Evolutionary conservation across 2,329 filamentous ascomycete genomes (phyloP), one percentile per base, ranked within the genome.

Genomic region (Ceratocystis huliohia): DNA sequence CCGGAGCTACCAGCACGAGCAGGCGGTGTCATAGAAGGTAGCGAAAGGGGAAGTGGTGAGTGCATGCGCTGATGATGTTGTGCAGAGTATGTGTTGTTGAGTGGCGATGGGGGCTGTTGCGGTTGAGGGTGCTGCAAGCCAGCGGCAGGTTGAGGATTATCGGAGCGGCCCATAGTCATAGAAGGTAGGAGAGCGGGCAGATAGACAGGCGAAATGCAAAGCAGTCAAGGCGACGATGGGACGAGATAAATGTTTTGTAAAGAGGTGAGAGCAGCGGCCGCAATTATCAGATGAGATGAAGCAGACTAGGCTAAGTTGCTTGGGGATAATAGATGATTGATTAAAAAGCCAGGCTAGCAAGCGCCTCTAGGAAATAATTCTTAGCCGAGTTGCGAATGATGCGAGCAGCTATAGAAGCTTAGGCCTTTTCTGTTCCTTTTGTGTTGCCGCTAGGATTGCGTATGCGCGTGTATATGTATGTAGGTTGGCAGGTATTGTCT

Each of bases 1-100:
- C 72, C 44, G 71, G 73, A 74, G 75, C 75, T 66, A 41, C 69
- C 66, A 28, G 44, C 57, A 48, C 20, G 28, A 6, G 44, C 46
- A 25, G 62, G 69, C 15, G 56, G 64, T 30, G 53, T 67, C 61
- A 65, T 68, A n/a, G 67, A 63, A n/a, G 65, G 65, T 3, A 64
- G 53, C 17, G 65, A 66, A 41, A 68, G 61, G 22, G 64, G 56
- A 37, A 67, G 45, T 22, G 66, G 66, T 17, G 66, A 68, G 28
- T 68, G 66, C 33, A 63, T 59, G 48, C 66, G 66, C 59, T 68
- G 66, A 17, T 65, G 56, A 10, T 65, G 64, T 44, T 63, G 61
- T 13, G 61, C 48, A n/a, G 66, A 62, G 57, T 63, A 68, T 17
- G 53, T 61, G 44, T 53, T 66, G 28, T 65, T 65, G 17, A 53